Evolutionary conservation across 2,329 filamentous ascomycete genomes (phyloP).

Genomic region (Fusarium nisikadoi): DNA sequence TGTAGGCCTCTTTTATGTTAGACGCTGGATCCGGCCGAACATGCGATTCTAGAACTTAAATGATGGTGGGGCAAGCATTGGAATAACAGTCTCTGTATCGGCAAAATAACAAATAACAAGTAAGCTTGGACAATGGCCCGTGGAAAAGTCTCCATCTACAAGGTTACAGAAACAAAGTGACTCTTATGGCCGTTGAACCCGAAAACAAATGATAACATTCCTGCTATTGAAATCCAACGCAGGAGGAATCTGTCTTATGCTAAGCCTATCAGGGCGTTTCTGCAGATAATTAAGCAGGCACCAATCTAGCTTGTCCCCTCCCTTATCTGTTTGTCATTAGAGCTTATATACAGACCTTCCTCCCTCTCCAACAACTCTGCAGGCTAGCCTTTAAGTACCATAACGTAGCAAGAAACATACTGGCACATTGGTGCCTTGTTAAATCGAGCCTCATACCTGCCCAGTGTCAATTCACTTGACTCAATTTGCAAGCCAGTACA

Average conservation of each 20-base stretch:
- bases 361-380: rapidly evolving
- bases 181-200: too few species aligned
- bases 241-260: not conserved
- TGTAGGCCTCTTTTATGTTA: too few species aligned
- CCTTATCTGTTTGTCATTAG: too few species aligned
- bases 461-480: not conserved
- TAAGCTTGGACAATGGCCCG: too few species aligned
- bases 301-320: not conserved
- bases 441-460: rapidly evolving
- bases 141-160: too few species aligned
- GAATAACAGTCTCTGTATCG: too few species aligned
- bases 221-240: not conserved
- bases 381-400: rapidly evolving
- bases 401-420: rapidly evolving
- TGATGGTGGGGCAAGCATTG: too few species aligned
- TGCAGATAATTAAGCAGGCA: not conserved
- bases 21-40: too few species aligned
- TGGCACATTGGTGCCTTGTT: rapidly evolving
- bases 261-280: rapidly evolving
- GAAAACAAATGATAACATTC: too few species aligned
- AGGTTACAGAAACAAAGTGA: too few species aligned
- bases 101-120: too few species aligned
- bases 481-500: not conserved
- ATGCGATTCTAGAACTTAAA: too few species aligned
- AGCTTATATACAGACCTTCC: not conserved